Evolutionary conservation across 192 early-diverging fungal genomes (phyloP).

Genomic region (Mortierella hygrophila): DNA sequence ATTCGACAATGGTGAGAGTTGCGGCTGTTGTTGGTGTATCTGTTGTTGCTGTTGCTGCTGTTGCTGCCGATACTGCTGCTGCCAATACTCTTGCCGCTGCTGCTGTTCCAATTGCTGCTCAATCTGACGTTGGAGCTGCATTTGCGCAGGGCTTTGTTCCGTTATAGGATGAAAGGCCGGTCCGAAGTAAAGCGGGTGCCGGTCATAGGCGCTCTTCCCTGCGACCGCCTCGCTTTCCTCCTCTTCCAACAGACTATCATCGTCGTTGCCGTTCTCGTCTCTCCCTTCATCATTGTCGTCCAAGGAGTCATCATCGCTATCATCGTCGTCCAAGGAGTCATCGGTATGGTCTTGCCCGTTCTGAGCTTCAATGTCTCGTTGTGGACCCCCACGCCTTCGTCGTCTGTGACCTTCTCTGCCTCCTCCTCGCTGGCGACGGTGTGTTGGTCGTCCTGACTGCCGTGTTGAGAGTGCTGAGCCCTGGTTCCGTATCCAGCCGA

Average conservation of each 20-base stretch:
- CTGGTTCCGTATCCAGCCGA: slow-evolving; percentile 31
- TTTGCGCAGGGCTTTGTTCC: slow-evolving; percentile 48
- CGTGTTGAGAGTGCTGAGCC: slow-evolving; percentile 6
- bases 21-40: slow-evolving; percentile 20
- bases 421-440: neutral
- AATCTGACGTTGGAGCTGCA: slow-evolving; percentile 51
- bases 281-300: slow-evolving; percentile 11
- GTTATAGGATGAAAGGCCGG: slow-evolving; percentile 50
- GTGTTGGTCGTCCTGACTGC: neutral
- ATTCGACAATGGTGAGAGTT: slow-evolving; percentile 2
- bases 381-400: slow-evolving; percentile 10
- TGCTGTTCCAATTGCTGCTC: slow-evolving; percentile 55
- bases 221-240: neutral
- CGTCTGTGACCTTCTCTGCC: neutral
- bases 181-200: slow-evolving; percentile 49
- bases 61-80: slow-evolving; percentile 40
- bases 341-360: slow-evolving; percentile 5
- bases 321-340: slow-evolving; percentile 30
- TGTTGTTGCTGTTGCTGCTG: slow-evolving; percentile 26
- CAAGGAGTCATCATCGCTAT: slow-evolving; percentile 14
- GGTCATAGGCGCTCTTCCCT: slow-evolving; percentile 18
- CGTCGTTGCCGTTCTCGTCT: slow-evolving; percentile 13
- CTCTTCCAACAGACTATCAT: slow-evolving; percentile 20
- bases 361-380: slow-evolving; percentile 28
- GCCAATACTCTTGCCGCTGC: slow-evolving; percentile 47